phyloP scores from a whole-genome alignment of 2,329 filamentous ascomycete genomes.

The Plenodomus tracheiphilus region DNA sequence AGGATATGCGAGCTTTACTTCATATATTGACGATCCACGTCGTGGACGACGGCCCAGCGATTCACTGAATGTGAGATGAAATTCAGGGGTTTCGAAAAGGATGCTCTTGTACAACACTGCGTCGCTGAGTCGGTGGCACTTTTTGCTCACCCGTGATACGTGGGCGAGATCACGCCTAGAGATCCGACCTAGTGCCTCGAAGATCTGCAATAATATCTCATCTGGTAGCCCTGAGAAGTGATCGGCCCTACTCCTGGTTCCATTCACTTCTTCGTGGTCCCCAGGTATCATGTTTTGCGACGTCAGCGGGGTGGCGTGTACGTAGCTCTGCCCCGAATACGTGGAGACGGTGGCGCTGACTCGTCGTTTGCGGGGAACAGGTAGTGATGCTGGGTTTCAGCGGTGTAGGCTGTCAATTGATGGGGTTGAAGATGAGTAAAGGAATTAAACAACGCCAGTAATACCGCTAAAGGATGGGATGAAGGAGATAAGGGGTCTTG shows the following conservation, averaged over 20 bases:
- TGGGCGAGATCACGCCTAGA: slow-evolving; percentile 34
- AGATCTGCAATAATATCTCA: slow-evolving; percentile 36
- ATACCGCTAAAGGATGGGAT: neutral
- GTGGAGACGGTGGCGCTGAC: slow-evolving; percentile 11
- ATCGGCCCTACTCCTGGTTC: slow-evolving; percentile 7
- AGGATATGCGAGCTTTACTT: slow-evolving; percentile 36
- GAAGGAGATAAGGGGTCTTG: neutral
- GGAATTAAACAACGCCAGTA: neutral
- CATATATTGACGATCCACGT: slow-evolving; percentile 37
- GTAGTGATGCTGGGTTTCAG: neutral
- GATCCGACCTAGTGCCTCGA: slow-evolving; percentile 28
- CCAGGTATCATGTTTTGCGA: neutral
- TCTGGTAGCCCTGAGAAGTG: slow-evolving; percentile 28
- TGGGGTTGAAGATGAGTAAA: neutral
- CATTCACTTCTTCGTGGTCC: neutral
- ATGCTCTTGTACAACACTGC: slow-evolving; percentile 38
- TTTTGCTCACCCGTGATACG: slow-evolving; percentile 34
- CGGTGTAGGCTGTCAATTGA: neutral
- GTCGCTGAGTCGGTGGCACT: slow-evolving; percentile 36
- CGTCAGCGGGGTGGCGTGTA: neutral
- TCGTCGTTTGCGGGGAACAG: slow-evolving; percentile 11
- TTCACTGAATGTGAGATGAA: slow-evolving; percentile 40
- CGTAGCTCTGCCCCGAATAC: slow-evolving; percentile 10
- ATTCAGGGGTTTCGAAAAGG: slow-evolving; percentile 35
- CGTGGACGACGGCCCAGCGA: slow-evolving; percentile 35